These are phyloP conservation scores for Albatrellus ellisii DNA, from an alignment of 768 basidiomycete genomes.

Conservation along the genomic window DNA sequence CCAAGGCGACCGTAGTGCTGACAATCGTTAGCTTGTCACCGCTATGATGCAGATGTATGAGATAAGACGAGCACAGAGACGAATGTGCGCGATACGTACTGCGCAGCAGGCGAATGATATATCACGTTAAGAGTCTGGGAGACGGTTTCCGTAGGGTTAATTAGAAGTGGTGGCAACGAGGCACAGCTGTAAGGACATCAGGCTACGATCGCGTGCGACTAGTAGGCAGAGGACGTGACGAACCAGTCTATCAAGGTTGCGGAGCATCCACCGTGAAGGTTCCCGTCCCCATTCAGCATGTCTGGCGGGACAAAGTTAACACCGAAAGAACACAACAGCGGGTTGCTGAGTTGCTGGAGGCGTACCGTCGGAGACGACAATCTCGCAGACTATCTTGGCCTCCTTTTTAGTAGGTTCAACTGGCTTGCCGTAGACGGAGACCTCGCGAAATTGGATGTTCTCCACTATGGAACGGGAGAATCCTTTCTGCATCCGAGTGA, in stretches of 20 bases:
- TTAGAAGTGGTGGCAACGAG: not conserved
- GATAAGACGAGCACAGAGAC: not conserved
- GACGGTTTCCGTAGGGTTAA: not conserved
- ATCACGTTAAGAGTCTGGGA: slow-evolving; percentile 1
- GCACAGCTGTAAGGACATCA: not conserved
- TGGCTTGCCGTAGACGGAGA: not conserved
- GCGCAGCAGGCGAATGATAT: slow-evolving; percentile 2
- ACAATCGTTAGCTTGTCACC: not conserved
- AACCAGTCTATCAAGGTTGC: slow-evolving; percentile 1
- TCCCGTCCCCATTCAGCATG: slow-evolving; percentile 1
- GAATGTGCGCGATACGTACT: not conserved
- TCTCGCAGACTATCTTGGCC: not conserved
- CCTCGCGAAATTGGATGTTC: not conserved
- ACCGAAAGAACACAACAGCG: not conserved
- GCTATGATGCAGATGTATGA: not conserved
- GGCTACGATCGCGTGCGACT: not conserved
- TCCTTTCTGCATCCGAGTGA: no score
- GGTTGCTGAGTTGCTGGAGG: no score
- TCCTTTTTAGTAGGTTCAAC: slow-evolving; percentile 1
- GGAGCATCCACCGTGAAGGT: slow-evolving; percentile 5
- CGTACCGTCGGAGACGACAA: slow-evolving; percentile 1
- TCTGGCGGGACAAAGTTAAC: not conserved
- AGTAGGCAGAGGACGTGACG: no score
- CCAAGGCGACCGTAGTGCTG: not conserved
- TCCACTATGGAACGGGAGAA: not conserved